Percentiles rank a stretch among this genome's conserved stretches.
These are phyloP conservation scores for Rhodamnia rubescens DNA, from an alignment of 345 rosid species.

Conservation along the genomic window DNA sequence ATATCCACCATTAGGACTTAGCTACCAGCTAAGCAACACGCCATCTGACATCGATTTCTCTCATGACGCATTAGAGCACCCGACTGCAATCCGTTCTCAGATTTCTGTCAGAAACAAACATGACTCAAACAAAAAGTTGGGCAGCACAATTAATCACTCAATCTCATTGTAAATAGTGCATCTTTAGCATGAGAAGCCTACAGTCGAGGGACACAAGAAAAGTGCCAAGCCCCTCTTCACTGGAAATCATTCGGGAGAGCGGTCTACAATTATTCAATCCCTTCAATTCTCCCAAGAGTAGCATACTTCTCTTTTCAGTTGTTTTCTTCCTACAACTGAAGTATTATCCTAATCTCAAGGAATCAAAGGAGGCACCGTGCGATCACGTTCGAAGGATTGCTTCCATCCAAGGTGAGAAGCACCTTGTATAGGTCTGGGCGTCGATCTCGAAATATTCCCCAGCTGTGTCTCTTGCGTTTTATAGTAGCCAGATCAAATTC, in stretches of 20 bases:
- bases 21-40: not conserved
- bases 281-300: not conserved
- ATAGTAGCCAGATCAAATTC: conserved; percentile 67
- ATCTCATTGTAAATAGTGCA: not conserved
- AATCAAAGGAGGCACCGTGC: not conserved
- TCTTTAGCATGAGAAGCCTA: not conserved
- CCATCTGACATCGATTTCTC: not conserved
- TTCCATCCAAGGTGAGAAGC: conserved; percentile 86
- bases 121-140: not conserved
- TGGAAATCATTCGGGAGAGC: not conserved
- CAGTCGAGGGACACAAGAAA: not conserved
- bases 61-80: not conserved
- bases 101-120: not conserved
- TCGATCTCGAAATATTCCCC: conserved; percentile 92
- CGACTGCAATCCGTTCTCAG: not conserved
- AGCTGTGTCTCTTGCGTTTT: conserved; percentile 63
- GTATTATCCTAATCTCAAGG: not conserved
- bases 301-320: not conserved
- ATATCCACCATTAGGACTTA: not conserved
- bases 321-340: not conserved
- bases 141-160: not conserved
- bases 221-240: not conserved
- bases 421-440: conserved; percentile 82
- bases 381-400: conserved; percentile 13
- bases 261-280: not conserved